phyloP scores from a whole-genome alignment of 2,329 filamentous ascomycete genomes.

The Aurifilum marmelostoma region DNA sequence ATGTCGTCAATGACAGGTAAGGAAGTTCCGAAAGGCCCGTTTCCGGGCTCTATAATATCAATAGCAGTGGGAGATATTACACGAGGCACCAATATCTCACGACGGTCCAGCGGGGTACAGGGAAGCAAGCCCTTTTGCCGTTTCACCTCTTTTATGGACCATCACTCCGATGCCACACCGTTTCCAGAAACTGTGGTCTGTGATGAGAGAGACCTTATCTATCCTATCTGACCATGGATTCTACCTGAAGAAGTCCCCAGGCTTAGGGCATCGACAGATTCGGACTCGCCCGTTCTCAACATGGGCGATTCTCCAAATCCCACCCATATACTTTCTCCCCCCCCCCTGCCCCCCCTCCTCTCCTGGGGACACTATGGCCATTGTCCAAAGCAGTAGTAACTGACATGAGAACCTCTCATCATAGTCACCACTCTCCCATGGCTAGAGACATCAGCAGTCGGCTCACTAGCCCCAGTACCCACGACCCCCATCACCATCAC shows the following conservation, averaged over 20 bases:
- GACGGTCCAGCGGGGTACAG: neutral
- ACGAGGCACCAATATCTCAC: neutral
- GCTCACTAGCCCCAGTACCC: neutral
- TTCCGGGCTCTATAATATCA: neutral
- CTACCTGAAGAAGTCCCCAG: neutral
- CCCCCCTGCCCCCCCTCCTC: too few species aligned
- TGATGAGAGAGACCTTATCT: neutral
- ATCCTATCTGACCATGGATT: neutral
- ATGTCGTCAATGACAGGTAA: neutral
- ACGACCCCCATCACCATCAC: neutral
- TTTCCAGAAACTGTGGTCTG: neutral
- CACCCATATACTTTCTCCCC: too few species aligned
- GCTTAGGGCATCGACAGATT: neutral
- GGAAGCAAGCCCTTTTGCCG: neutral
- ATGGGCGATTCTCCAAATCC: neutral
- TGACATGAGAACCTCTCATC: neutral
- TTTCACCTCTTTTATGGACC: neutral
- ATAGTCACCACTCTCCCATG: neutral
- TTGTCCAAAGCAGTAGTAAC: neutral
- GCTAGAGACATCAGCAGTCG: neutral
- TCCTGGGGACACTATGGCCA: neutral
- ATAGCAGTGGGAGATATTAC: neutral
- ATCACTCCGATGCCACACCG: neutral
- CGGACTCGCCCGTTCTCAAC: neutral
- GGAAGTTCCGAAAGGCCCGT: neutral